Evolutionary conservation across 768 basidiomycete species (phyloP), one percentile per base, ranked within the genome.

Genomic region (Russula virescens): DNA sequence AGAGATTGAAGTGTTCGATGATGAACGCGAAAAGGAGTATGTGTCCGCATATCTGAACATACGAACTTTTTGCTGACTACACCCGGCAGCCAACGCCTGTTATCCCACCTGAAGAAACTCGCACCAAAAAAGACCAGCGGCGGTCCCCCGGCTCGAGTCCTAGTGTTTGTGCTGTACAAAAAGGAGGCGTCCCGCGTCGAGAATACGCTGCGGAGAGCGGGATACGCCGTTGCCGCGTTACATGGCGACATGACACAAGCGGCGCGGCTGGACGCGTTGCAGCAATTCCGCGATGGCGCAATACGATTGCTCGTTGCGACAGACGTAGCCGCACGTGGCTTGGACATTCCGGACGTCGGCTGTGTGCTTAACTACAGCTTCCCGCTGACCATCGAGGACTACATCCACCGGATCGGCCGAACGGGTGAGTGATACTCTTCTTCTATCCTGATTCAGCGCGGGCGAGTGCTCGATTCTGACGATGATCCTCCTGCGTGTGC

Each of bases 281-380:
- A 94, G 43, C 84, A 82, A 57, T 99, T 99, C 78, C 87, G 94
- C 73, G 83, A 79, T 35, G 96, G 95, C 2, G 81, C 78, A 55
- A 88, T 85, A 8, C 84, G 86, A 46, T 71, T 98, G 28, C 79
- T 98, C 65, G 96, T 99, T 55, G 97, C 97, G 10, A 99, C 93
- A 25, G 97, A 99, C 72, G 97, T 99, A 10, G 97, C 97, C 7
- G 94, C 97, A 50, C 85, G 97, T 57, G 97, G 97, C 10, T 78
- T 99, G 66, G 97, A 99, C 78, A 98, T 99, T 69, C 95, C 97
- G 2, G 88, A 96, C 71, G 97, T 99, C 34, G 90, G 85, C 26
- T 83, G 88, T 26, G 97, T 99, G 51, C 84, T 98, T 73, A 97
- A 98, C 76, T 96, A 97, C 70, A 95, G 91, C n/a, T 98, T 95